Base-by-base conservation (phyloP, 305 asterid species). In the Petunia hybrid region DNA sequence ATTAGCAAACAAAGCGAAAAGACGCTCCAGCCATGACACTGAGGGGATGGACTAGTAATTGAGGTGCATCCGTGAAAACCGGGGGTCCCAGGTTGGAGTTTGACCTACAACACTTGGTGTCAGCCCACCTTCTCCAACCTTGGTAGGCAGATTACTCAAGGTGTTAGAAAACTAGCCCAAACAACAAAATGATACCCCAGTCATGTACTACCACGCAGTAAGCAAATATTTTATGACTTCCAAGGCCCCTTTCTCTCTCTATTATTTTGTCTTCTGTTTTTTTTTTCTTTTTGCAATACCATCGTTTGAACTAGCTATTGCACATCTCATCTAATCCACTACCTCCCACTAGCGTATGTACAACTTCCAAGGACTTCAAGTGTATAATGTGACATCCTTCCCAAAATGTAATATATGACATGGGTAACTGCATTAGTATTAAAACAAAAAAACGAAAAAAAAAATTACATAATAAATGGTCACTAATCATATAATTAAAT, bases 11-110 rank as follows among this genome's bases (percentile, higher is more conserved):
- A 53, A 53, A 36, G 2, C 1, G 13, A 53, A 31, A 36, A 53
- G 48, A 36, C 36, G 64, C 46, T 74, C 36, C 78, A 73, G 43
- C 8, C 78, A 73, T 73, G 8, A 35, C 35, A 42, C 78, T 5
- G 6, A 73, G 14, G 42, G 31, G 45, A 51, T 13, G 39, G 78
- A n/a, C 60, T 48, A 73, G 4, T 43, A 8, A 35, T 13, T 6
- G 78, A 51, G 75, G 42, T 1, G 5, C 36, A 62, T 43, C 5
- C 60, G 31, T 3, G 46, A 51, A 12, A 48, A 1, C 62, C 48
- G 13, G 4, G 48, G 78, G 46, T 73, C 61, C 36, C 14, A 73
- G 63, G 22, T 35, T 73, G 63, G 35, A 48, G 36, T 36, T 36
- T 4, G 41, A 45, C 42, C 77, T 70, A 13, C 42, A 4, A 43